These are phyloP conservation scores for Priceomyces castillae DNA, from an alignment of 805 yeast species.

Conservation along the genomic window DNA sequence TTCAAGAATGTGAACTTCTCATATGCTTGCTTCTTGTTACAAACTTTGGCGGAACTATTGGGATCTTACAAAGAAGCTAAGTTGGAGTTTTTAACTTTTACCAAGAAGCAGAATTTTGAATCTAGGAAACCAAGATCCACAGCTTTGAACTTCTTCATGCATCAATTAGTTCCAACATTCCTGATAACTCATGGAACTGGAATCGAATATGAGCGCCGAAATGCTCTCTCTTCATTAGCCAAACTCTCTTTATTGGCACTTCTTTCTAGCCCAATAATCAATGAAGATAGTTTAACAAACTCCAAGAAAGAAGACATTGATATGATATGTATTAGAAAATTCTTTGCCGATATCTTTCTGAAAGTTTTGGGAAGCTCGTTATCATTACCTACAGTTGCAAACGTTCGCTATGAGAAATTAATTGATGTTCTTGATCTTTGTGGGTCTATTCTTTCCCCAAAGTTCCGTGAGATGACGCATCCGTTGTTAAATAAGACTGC, in stretches of 20 bases:
- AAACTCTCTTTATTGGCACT: slow-evolving; percentile 60
- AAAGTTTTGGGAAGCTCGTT: slow-evolving; percentile 58
- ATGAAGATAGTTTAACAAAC: slow-evolving; percentile 43
- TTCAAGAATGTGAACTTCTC: slow-evolving; percentile 57
- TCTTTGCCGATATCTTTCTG: slow-evolving; percentile 64
- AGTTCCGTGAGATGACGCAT: slow-evolving; percentile 40
- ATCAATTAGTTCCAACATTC: slow-evolving; percentile 65
- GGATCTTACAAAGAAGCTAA: slow-evolving; percentile 79
- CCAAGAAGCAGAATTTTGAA: slow-evolving; percentile 50
- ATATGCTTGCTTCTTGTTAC: slow-evolving; percentile 67
- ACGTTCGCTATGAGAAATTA: slow-evolving; percentile 53
- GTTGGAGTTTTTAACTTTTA: slow-evolving; percentile 75
- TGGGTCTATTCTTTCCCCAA: slow-evolving; percentile 42
- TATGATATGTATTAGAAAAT: slow-evolving; percentile 68
- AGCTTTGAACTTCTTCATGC: slow-evolving; percentile 71
- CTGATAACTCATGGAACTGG: slow-evolving; percentile 36
- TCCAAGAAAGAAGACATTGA: slow-evolving; percentile 61
- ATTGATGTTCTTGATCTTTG: slow-evolving; percentile 52
- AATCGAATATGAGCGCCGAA: slow-evolving; percentile 48
- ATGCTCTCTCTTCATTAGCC: slow-evolving; percentile 60
- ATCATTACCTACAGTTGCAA: slow-evolving; percentile 26
- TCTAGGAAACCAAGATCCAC: slow-evolving; percentile 69
- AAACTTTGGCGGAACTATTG: slow-evolving; percentile 64
- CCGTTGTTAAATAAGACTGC: slow-evolving; percentile 46
- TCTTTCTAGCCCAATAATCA: slow-evolving; percentile 54